Base-by-base conservation (phyloP, 1,284 basidiomycete genomes). In the Ceratobasidium sp. region DNA sequence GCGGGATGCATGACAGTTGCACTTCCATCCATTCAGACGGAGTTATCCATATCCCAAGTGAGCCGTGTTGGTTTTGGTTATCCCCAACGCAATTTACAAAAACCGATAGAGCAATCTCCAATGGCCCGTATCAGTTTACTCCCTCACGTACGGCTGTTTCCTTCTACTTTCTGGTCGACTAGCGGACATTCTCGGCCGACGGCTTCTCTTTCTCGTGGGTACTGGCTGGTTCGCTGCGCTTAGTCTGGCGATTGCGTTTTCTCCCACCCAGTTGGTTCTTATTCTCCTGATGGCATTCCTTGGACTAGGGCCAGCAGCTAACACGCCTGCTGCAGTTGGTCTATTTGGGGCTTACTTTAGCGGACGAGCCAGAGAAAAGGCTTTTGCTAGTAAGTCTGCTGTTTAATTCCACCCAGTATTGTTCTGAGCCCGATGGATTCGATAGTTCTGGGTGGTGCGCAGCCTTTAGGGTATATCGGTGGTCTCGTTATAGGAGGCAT, bases 1-100 rank as follows among this genome's bases (percentile, higher is more conserved):
- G 52, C 64, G 1, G 74, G 74, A 50, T 72, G 71, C 26, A 62
- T 74, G 53, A 74, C 74, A 43, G 71, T 74, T 12, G 74, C 74
- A n/a, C 61, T 74, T 23, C 74, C 74, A 12, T 74, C 74, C 5
- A 72, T 74, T 26, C 71, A 72, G 30, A 46, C 34, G 6, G 71
- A 72, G 23, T 61, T 74, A 28, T 59, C 71, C 21, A 74, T 74
- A 3, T 58, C 64, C 32, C 71, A 71, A 48, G 57, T 69, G 50
- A 55, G 26, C 61, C 64, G 5, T 12, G 12, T 12, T 30, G 5
- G 3, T 30, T 30, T 30, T 28, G 12, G 26, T 21, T 46, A 1
- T 41, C 43, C n/a, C 50, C 34, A 41, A 62, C 39, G 14, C 3
- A 8, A 10, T 26, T 26, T 4, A 39, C 8, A 14, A 41, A 4